Evolutionary conservation across 768 basidiomycete species (phyloP).

Genomic region (Lactifluus piperatus): DNA sequence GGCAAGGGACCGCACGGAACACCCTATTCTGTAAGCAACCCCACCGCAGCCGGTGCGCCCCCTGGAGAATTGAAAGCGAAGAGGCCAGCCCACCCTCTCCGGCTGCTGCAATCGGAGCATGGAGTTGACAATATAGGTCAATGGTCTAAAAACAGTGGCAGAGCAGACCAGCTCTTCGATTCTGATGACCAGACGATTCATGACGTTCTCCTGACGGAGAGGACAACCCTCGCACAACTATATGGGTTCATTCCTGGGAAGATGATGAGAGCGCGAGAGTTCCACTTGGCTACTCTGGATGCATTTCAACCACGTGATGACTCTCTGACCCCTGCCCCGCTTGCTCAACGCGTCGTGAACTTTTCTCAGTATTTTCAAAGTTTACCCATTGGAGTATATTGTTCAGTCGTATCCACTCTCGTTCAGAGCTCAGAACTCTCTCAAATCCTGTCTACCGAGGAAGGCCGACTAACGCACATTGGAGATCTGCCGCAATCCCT

Average conservation of each 20-base stretch:
- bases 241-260: constrained; percentile 71
- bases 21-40: constrained; percentile 31
- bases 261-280: constrained; percentile 49
- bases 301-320: constrained; percentile 35
- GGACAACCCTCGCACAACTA: constrained; percentile 57
- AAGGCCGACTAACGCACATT: constrained; percentile 41
- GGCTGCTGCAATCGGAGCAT: constrained; percentile 40
- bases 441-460: constrained; percentile 38
- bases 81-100: constrained; percentile 23
- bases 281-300: constrained; percentile 49
- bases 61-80: constrained; percentile 3
- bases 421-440: constrained; percentile 49
- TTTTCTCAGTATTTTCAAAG: constrained; percentile 55
- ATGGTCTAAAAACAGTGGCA: constrained; percentile 37
- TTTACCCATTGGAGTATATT: constrained; percentile 56
- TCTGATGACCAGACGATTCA: constrained; percentile 47
- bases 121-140: constrained; percentile 34
- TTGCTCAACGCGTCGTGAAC: constrained; percentile 47
- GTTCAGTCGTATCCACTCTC: constrained; percentile 51
- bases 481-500: constrained; percentile 45
- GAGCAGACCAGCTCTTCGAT: constrained; percentile 44
- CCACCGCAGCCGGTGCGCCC: constrained; percentile 26
- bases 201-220: constrained; percentile 58
- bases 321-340: constrained; percentile 42
- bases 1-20: constrained; percentile 28